A percentile compares a stretch with the other conserved stretches of the same genome.
phyloP scores from a whole-genome alignment of 441 rosid genomes.

The Eruca vesicaria region DNA sequence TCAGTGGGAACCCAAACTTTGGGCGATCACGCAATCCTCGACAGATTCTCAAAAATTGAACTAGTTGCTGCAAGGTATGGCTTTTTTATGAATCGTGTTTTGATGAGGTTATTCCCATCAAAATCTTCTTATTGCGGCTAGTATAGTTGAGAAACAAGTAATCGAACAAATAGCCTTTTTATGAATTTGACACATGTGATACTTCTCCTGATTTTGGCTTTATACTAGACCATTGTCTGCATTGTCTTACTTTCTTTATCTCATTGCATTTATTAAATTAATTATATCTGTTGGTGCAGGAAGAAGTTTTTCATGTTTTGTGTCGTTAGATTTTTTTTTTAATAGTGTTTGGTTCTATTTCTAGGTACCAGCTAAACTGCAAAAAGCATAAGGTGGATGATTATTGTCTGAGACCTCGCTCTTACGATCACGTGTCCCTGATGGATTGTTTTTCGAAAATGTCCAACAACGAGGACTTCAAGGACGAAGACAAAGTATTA shows the following conservation, averaged over 20 bases:
- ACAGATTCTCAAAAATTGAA: slow-evolving; percentile 85
- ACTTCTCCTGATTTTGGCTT: slow-evolving; percentile 9
- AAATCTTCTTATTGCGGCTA: neutral
- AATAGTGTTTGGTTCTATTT: no score
- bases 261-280: slow-evolving; percentile 4
- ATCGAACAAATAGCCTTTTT: slow-evolving; percentile 4
- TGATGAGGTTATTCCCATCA: neutral
- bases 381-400: slow-evolving; percentile 72
- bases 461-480: slow-evolving; percentile 61
- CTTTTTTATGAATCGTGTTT: slow-evolving; percentile 3
- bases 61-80: slow-evolving; percentile 67
- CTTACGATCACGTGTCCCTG: slow-evolving; percentile 41
- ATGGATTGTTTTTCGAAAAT: slow-evolving; percentile 40
- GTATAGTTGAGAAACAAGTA: neutral
- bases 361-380: slow-evolving; percentile 74
- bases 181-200: slow-evolving; percentile 7
- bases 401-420: slow-evolving; percentile 41
- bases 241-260: neutral
- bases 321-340: neutral
- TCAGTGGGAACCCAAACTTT: slow-evolving; percentile 67
- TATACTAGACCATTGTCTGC: slow-evolving; percentile 2
- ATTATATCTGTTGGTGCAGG: slow-evolving; percentile 8
- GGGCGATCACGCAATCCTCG: slow-evolving; percentile 71
- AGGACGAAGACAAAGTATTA: slow-evolving; percentile 56
- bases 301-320: neutral